Evolutionary conservation across 192 early-diverging fungal species (phyloP).

Genomic region (Podila minutissima): DNA sequence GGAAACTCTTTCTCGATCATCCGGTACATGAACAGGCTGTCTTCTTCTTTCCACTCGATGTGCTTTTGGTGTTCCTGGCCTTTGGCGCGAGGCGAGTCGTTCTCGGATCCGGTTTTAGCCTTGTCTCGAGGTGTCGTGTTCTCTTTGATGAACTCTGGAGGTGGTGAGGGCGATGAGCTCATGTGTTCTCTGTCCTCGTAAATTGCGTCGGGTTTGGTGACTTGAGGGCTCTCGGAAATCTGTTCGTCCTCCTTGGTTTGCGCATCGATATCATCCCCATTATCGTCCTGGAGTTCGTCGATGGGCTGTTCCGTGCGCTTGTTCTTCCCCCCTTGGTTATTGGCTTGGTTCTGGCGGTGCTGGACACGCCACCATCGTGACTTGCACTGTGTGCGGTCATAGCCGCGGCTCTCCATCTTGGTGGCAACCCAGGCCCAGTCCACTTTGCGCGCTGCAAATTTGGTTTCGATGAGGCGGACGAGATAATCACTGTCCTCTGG

Average conservation of each 20-base stretch:
- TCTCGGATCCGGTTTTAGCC: background rate
- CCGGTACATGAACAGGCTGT: conserved; percentile 48
- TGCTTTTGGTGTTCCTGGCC: conserved; percentile 44
- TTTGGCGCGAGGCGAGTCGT: conserved; percentile 13
- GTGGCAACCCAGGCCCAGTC: conserved; percentile 51
- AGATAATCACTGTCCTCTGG: conserved; percentile 48
- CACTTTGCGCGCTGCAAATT: conserved; percentile 48
- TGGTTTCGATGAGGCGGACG: conserved; percentile 41
- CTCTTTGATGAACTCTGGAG: background rate
- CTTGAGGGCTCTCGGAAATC: background rate
- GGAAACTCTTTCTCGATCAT: conserved; percentile 48
- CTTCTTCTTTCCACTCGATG: conserved; percentile 52
- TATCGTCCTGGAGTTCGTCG: background rate
- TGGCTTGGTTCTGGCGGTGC: conserved; percentile 32
- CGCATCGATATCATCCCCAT: background rate
- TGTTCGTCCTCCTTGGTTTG: background rate
- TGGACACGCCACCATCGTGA: conserved; percentile 51
- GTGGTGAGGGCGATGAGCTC: background rate
- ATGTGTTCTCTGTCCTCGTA: background rate
- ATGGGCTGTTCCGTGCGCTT: conserved; percentile 1
- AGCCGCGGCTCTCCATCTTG: conserved; percentile 50
- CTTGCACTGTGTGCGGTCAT: conserved; percentile 51
- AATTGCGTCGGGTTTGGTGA: background rate
- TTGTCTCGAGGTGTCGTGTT: background rate
- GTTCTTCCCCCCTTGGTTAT: background rate